A percentile compares a stretch with the other conserved stretches of the same genome.
phyloP scores from a whole-genome alignment of 257 asterid species.

The Solanum dulcamara region DNA sequence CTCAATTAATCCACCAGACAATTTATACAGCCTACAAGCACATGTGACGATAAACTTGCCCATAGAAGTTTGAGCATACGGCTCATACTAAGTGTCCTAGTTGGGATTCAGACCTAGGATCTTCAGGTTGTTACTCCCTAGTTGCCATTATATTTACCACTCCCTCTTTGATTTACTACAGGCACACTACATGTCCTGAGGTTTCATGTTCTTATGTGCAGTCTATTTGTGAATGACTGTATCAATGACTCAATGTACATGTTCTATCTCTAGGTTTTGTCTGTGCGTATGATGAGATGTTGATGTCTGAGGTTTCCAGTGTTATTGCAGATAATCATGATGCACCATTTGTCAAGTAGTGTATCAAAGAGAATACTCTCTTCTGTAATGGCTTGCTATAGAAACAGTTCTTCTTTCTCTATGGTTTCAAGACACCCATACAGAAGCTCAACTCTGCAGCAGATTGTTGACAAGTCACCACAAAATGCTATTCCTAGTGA shows the following conservation, averaged over 20 bases:
- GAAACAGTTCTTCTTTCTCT: slow-evolving; percentile 12
- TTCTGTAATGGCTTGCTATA: slow-evolving; percentile 7
- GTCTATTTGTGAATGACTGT: background rate
- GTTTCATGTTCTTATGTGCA: background rate
- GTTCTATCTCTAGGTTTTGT: background rate
- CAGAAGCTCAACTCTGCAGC: slow-evolving; percentile 17
- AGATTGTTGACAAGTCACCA: slow-evolving; percentile 14
- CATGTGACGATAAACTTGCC: background rate
- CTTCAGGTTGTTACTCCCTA: background rate
- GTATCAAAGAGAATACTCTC: slow-evolving; percentile 26
- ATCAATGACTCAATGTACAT: background rate
- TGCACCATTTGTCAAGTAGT: slow-evolving; percentile 28
- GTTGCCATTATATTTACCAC: background rate
- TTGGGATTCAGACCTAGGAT: background rate
- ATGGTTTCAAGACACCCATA: slow-evolving; percentile 10
- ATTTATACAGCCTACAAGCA: background rate
- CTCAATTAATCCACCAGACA: background rate
- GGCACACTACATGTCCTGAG: background rate
- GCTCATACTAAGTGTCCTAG: background rate
- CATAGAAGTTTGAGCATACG: background rate
- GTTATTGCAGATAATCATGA: slow-evolving; percentile 30
- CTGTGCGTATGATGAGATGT: background rate
- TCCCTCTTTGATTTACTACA: background rate
- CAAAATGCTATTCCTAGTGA: slow-evolving; percentile 22
- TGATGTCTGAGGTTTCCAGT: background rate